Base-by-base conservation (phyloP, 192 early-diverging fungal species). In the Backusella tarrabulga region DNA sequence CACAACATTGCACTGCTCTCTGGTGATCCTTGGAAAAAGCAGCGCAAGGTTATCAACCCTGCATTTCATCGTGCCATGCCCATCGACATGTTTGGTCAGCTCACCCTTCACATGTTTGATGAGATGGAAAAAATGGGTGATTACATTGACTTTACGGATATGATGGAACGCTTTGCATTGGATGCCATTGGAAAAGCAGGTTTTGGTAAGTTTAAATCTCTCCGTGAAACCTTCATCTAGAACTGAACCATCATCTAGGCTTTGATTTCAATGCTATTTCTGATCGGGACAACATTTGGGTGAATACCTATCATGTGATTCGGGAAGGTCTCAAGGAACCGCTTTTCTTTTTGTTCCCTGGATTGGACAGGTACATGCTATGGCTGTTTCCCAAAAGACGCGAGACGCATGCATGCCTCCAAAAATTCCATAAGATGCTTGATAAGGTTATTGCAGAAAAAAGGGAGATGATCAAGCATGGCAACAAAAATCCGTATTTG, bases 191-290 rank as follows among this genome's bases (percentile, higher is more conserved):
- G 81, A 36, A 42, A 26, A 35, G 72, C 77, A 67, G 81, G 81
- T 5, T 82, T 82, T 73, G 81, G 81, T 73, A 66, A 72, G n/a
- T 44, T 17, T 40, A 40, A 54, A 23, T 44, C 42, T 44, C 3
- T 14, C 42, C 2, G 21, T 21, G 21, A 21, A 54, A 23, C 7
- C 15, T 15, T 9, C n/a, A 52, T 52, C n/a, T 52, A 3, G 4
- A 3, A 52, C 4, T 50, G 17, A 17, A 50, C 0, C 11, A 0
- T 6, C 8, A 71, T 3, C 2, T 26, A 71, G 85, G 84, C 34
- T 87, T 84, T 54, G 84, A 89, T 74, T 89, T 91, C 74, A 77
- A 84, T 67, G 84, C 88, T 0, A 81, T 87, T 23, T 74, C 82
- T 36, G 79, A 87, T 63, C 83, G 85, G 0, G 80, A 85, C 32